These are phyloP conservation scores for Asclepias syriaca DNA, from an alignment of 257 asterid species.

Conservation along the genomic window DNA sequence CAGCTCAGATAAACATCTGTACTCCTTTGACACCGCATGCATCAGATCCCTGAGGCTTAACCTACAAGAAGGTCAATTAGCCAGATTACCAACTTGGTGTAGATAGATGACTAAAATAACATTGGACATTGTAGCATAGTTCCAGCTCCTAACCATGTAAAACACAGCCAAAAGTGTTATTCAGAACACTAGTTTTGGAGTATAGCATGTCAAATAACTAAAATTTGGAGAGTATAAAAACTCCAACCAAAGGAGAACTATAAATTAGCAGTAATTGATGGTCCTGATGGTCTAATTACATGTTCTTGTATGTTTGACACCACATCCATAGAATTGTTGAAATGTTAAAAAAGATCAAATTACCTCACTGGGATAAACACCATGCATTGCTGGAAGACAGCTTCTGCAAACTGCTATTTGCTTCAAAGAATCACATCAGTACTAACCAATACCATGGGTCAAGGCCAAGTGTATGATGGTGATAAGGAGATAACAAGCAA, in stretches of 20 bases:
- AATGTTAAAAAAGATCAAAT: neutral
- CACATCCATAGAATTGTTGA: neutral
- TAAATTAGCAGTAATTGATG: neutral
- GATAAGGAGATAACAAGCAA: neutral
- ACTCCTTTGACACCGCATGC: neutral
- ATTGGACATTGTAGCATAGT: neutral
- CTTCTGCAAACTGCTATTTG: neutral
- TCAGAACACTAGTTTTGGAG: neutral
- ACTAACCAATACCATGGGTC: neutral
- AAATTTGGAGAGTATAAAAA: neutral
- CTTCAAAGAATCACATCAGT: neutral
- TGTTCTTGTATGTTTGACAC: neutral
- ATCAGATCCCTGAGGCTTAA: neutral
- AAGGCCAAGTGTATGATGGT: neutral
- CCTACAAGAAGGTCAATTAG: neutral
- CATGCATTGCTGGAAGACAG: neutral
- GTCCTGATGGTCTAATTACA: neutral
- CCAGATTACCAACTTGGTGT: neutral
- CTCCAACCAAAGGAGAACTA: neutral
- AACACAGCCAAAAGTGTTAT: neutral
- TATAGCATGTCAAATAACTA: neutral
- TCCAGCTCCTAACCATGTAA: neutral
- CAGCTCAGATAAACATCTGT: conserved; percentile 1
- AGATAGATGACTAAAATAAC: neutral
- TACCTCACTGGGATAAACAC: neutral